Evolutionary conservation across 2,329 filamentous ascomycete genomes (phyloP).

Genomic region (Penicillium sp.): DNA sequence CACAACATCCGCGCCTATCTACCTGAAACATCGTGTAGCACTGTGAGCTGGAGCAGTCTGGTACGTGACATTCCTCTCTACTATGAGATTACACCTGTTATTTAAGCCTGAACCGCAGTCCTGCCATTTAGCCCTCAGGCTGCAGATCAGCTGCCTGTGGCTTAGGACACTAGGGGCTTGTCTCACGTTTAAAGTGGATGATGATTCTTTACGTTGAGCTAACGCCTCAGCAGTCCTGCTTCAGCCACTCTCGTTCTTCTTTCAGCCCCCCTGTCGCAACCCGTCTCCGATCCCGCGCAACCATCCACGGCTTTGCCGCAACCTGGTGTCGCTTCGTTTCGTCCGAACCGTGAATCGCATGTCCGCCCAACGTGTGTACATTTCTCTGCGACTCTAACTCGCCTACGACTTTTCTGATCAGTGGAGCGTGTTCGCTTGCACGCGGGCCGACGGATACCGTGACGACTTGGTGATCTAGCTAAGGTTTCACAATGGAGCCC

Average conservation of each 20-base stretch:
- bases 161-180: conserved; percentile 9
- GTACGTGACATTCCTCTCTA: conserved; percentile 9
- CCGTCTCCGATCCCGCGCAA: conserved; percentile 17
- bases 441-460: not conserved
- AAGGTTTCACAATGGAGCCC: conserved; percentile 48
- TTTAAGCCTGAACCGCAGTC: conserved; percentile 7
- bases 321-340: not conserved
- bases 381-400: not conserved
- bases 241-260: conserved; percentile 17
- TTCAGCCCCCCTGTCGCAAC: conserved; percentile 21
- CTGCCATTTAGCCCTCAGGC: conserved; percentile 1
- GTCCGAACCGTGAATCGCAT: conserved; percentile 4
- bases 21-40: conserved; percentile 20
- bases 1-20: conserved; percentile 21
- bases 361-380: conserved; percentile 10
- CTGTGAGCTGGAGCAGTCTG: conserved; percentile 1
- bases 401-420: not conserved
- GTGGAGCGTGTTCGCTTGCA: not conserved
- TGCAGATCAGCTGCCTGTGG: conserved; percentile 6
- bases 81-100: not conserved
- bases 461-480: not conserved
- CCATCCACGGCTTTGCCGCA: not conserved
- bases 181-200: conserved; percentile 16
- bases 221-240: conserved; percentile 15
- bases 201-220: conserved; percentile 10